Evolutionary conservation across 352 stramenopile genomes (phyloP), one percentile per base, ranked within the genome.

Genomic region (Globisporangium rhizosaccharum): DNA sequence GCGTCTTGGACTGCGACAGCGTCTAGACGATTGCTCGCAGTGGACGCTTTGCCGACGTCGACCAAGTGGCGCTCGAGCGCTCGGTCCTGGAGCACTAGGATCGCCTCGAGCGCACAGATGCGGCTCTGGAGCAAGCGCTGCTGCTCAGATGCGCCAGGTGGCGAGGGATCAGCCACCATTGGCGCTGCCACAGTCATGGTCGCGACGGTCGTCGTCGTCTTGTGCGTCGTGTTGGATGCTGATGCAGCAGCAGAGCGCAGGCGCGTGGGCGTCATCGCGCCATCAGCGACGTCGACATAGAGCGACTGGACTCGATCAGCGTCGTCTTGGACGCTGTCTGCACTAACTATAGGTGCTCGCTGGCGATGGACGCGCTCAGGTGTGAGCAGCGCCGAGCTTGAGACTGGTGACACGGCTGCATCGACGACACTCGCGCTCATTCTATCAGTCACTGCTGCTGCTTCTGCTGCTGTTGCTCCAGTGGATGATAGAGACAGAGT

Each of bases 41-140:
- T 23, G 26, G 46, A 23, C n/a, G 54, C 55, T 23, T 61, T 50
- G 26, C 61, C 72, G 28, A 80, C 56, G 20, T 67, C 45, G 17
- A 65, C 48, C 12, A 90, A 56, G 0, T 65, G 61, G 10, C 72
- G 60, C 20, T 70, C 62, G 30, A 88, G 69, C 8, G 72, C 71
- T 45, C 66, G 72, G 54, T 90, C 80, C 26, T 90, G 80, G n/a
- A 90, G 62, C 18, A 66, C 64, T 6, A 90, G 56, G 28, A 90
- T 87, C 7, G 51, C 61, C 45, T 90, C 80, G 8, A 90, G 69
- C 3, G 80, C 80, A 10, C 61, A 28, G 1, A 88, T 69, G 3
- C 80, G 77, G 23, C 57, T 83, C 37, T 77, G 59, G 23, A 90
- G 53, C 12, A 90, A 58, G 2, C 23, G 18, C 15, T 53, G 36